Evolutionary conservation across 1,284 basidiomycete genomes (phyloP).

Genomic region (Pyrrhoderma lamaoense): DNA sequence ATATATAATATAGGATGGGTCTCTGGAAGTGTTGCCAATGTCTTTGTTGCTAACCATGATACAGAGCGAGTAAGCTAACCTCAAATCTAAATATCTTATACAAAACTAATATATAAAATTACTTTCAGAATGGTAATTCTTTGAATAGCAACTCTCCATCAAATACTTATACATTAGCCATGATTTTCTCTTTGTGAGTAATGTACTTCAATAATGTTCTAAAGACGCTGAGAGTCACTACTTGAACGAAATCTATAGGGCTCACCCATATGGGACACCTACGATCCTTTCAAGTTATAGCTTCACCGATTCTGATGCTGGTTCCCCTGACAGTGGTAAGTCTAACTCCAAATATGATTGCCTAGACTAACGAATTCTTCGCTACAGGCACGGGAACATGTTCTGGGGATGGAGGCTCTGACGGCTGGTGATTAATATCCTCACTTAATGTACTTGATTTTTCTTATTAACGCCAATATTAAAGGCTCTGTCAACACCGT

Average conservation of each 20-base stretch:
- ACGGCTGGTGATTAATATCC: conserved; percentile 38
- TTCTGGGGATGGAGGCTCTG: conserved; percentile 40
- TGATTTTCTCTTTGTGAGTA: conserved; percentile 49
- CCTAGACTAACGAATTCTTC: background rate
- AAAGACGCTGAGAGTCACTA: no score
- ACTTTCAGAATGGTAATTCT: conserved; percentile 40
- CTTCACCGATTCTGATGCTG: conserved; percentile 44
- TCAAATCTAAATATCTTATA: background rate
- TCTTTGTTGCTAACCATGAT: conserved; percentile 65
- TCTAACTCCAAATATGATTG: background rate
- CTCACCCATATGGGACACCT: conserved; percentile 60
- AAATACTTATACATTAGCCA: conserved; percentile 55
- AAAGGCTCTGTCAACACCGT: conserved; percentile 53
- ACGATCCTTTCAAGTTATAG: conserved; percentile 57
- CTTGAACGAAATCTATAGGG: conserved; percentile 22
- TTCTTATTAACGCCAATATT: background rate
- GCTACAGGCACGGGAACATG: conserved; percentile 44
- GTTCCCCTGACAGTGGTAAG: conserved; percentile 48
- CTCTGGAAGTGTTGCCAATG: conserved; percentile 45
- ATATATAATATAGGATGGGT: conserved; percentile 43
- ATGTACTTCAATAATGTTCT: no score
- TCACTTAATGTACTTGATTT: background rate
- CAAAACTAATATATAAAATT: background rate
- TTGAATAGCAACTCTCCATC: conserved; percentile 53
- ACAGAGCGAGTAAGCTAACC: conserved; percentile 48